Evolutionary conservation across 345 rosid genomes (phyloP), one percentile per base, ranked within the genome.

Genomic region (Rubroshorea leprosula): DNA sequence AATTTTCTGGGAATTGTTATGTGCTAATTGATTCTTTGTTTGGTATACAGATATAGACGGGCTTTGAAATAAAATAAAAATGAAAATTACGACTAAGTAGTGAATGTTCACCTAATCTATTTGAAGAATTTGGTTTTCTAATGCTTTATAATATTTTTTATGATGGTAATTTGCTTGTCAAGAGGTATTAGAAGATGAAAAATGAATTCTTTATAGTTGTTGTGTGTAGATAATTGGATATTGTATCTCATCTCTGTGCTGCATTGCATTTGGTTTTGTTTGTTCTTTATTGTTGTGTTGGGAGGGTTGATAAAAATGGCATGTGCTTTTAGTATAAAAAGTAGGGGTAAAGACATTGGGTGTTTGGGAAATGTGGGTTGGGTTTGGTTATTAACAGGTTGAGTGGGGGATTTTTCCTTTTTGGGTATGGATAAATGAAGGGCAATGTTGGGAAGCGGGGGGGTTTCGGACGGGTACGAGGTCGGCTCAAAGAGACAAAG

Each of bases 401-500:
- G 58, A 87, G 95, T 81, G 93, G 90, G 89, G 93, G 65, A 76
- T 76, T 76, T 74, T 83, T 66, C n/a, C n/a, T 67, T 74, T 79
- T 64, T 83, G 86, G 82, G 78, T 83, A 69, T 79, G 89, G 71
- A 73, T 81, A 69, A 82, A 62, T 82, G 89, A 85, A 90, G 97
- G 96, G 97, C 84, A 65, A 84, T 84, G 88, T 86, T 90, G 80
- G 97, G 97, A 78, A 78, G 95, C 88, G 88, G 90, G 92, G 95
- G 92, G 90, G 72, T 80, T 83, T 83, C 87, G 62, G 90, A 86
- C 76, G 87, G 94, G 78, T 90, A 84, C 89, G 94, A 80, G 91
- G 96, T 87, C 66, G 96, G 96, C 85, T 85, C 97, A 83, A 90
- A 90, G 97, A 87, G 97, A 87, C 97, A 85, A 76, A 83, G 97